Conservation (phyloP, 2,329 filamentous ascomycete species). For the Microascus cirrosus region DNA sequence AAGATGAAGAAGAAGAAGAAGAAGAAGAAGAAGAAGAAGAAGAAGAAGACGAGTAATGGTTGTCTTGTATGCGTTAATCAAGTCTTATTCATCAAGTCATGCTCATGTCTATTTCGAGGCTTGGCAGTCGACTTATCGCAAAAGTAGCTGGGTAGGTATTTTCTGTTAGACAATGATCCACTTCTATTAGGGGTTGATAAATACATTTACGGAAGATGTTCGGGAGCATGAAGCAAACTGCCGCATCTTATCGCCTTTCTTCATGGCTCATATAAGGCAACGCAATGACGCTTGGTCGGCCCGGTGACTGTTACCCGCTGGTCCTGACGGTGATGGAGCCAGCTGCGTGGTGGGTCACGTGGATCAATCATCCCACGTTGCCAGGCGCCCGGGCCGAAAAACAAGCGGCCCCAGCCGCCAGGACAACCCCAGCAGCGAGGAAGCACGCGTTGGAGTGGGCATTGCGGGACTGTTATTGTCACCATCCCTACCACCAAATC, state of each 20-base stretch:
- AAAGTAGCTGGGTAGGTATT: not conserved
- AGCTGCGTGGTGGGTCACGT: not conserved
- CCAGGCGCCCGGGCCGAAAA: not conserved
- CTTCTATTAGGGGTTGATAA: too few species aligned
- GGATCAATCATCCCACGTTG: not conserved
- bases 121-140: not conserved
- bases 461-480: not conserved
- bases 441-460: not conserved
- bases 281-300: not conserved
- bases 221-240: too few species aligned
- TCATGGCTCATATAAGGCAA: not conserved
- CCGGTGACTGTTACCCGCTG: not conserved
- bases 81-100: too few species aligned
- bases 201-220: too few species aligned
- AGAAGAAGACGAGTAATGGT: not conserved
- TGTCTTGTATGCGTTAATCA: not conserved
- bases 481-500: not conserved
- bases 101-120: not conserved
- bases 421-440: not conserved
- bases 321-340: not conserved
- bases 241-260: not conserved
- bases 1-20: conserved; percentile 11
- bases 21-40: not conserved
- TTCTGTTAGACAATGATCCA: not conserved
- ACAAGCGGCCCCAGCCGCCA: not conserved